Evolutionary conservation across 345 rosid species (phyloP), one percentile per base, ranked within the genome.

Genomic region (Eucalyptus regnans): DNA sequence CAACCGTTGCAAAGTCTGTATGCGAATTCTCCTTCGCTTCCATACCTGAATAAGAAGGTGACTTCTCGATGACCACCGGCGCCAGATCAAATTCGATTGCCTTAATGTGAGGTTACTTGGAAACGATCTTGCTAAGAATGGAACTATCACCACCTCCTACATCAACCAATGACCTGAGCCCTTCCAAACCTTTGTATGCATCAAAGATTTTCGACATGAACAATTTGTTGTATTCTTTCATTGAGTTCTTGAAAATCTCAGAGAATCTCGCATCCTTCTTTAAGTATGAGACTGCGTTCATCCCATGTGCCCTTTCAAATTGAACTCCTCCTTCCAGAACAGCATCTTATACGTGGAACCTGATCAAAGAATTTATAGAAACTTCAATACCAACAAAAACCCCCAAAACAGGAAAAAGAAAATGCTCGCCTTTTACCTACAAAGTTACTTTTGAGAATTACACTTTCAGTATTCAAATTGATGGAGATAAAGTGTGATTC

Each of bases 71-170:
- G 33, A 92, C 88, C 8, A 92, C 88, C 8, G 88, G 50, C 10
- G 93, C 89, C 89, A 92, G 88, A 88, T 94, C 97, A 51, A 90
- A 95, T 91, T 96, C 93, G 90, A 93, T 92, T 33, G 91, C 94
- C 90, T 93, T 92, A 58, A 94, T 90, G 66, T 89, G 12, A 89
- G 93, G 93, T 89, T 92, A 88, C 62, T 89, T 93, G 86, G 95
- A 92, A 54, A 94, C 50, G 48, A 96, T 94, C 90, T 25, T 86
- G 87, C 91, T 86, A 43, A 94, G 94, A 87, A 93, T 27, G 50
- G 92, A 94, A 15, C 98, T 92, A 88, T 92, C 90, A 25, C 97
- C 97, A 48, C 95, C 94, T 31, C 95, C 95, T 17, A 93, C 94
- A 90, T 96, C 97, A 18, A 94, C 94, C 89, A 94, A 60, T 6